These are phyloP conservation scores for Yamadazyma tumulicola DNA, from an alignment of 805 yeast species.

Conservation along the genomic window DNA sequence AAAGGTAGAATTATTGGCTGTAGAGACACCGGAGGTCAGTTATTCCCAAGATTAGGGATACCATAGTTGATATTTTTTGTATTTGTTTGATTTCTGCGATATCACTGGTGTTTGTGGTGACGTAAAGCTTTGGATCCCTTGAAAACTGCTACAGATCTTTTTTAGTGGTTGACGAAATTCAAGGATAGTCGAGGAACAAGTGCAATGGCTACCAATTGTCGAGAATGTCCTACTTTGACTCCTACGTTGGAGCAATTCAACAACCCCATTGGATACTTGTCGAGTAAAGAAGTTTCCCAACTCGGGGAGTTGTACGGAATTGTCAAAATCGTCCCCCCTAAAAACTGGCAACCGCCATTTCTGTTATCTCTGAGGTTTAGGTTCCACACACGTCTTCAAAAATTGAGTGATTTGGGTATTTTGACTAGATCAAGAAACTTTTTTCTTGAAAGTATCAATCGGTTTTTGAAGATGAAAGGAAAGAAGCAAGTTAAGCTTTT, in stretches of 20 bases:
- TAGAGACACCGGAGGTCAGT: no score
- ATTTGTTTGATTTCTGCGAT: no score
- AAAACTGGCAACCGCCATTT: constrained; percentile 53
- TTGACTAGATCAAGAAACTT: constrained; percentile 59
- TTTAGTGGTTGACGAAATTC: neutral
- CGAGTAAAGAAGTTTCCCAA: constrained; percentile 33
- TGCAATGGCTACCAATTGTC: no score
- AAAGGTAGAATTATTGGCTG: no score
- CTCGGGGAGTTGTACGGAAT: constrained; percentile 49
- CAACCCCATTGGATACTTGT: constrained; percentile 49
- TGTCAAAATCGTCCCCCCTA: constrained; percentile 52
- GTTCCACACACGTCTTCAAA: constrained; percentile 70
- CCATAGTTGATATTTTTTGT: no score
- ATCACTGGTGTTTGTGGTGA: neutral
- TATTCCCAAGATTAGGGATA: no score
- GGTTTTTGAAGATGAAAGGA: constrained; percentile 49
- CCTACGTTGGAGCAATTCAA: constrained; percentile 45
- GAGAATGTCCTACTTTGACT: constrained; percentile 45
- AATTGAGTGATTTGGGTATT: constrained; percentile 59
- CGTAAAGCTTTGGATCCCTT: neutral
- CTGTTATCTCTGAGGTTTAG: constrained; percentile 52
- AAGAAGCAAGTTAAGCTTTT: constrained; percentile 20
- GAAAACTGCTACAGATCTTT: neutral
- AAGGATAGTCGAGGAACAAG: neutral
- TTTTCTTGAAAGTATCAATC: constrained; percentile 58